phyloP scores from a whole-genome alignment of 2,329 filamentous ascomycete genomes.

The Sporothrix mexicana region DNA sequence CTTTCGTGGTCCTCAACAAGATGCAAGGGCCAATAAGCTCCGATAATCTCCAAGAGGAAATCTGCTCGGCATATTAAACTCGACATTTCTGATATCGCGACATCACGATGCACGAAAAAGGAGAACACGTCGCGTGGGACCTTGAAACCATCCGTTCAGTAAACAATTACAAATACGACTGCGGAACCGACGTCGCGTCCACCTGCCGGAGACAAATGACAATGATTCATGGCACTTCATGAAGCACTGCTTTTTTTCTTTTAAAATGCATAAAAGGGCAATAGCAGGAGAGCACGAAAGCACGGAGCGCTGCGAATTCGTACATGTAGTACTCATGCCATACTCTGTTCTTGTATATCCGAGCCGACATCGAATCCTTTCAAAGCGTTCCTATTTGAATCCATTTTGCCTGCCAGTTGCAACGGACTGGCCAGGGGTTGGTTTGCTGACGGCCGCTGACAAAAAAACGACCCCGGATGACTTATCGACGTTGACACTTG shows the following conservation, averaged over 20 bases:
- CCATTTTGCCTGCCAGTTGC: not conserved
- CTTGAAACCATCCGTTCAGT: too few species aligned
- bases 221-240: not conserved
- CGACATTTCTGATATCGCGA: not conserved
- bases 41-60: not conserved
- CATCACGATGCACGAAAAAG: not conserved
- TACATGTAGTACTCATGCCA: too few species aligned
- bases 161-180: not conserved
- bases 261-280: not conserved
- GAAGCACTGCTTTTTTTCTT: not conserved
- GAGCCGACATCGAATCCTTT: not conserved
- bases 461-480: not conserved
- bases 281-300: too few species aligned
- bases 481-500: not conserved
- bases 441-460: slow-evolving; percentile 10
- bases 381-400: too few species aligned
- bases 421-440: not conserved
- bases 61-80: not conserved
- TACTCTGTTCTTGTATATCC: not conserved
- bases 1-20: not conserved
- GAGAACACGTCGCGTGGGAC: not conserved
- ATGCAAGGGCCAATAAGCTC: not conserved
- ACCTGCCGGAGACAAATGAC: not conserved
- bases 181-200: not conserved
- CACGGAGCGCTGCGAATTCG: too few species aligned